phyloP scores from a whole-genome alignment of 257 asterid genomes.

The Nicotiana undulata region DNA sequence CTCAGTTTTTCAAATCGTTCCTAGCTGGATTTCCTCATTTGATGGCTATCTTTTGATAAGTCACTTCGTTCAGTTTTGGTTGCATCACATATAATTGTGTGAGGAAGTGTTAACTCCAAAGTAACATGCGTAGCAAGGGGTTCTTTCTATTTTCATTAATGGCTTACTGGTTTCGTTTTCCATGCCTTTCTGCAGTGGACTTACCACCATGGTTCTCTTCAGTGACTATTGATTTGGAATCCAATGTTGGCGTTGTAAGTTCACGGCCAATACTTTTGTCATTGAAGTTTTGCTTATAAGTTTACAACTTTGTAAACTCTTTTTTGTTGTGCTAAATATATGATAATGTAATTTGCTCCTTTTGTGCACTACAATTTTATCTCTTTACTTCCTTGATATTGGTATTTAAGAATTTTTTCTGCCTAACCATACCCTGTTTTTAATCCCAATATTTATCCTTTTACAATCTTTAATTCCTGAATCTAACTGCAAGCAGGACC shows the following conservation, averaged over 20 bases:
- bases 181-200: conserved; percentile 58
- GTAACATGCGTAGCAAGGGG: background rate
- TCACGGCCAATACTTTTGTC: conserved; percentile 6
- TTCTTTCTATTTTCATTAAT: background rate
- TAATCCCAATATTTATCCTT: background rate
- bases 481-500: conserved; percentile 39
- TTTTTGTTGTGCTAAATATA: background rate
- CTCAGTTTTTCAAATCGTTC: background rate
- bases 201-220: conserved; percentile 92
- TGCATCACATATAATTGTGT: background rate
- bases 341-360: background rate
- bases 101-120: background rate
- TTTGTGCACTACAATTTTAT: background rate
- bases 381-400: background rate
- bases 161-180: conserved; percentile 5
- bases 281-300: background rate
- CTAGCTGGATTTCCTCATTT: background rate
- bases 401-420: background rate
- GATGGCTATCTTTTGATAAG: background rate
- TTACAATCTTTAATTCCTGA: conserved; percentile 4
- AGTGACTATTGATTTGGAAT: conserved; percentile 57
- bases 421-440: background rate
- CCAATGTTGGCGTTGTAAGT: conserved; percentile 71
- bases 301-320: background rate
- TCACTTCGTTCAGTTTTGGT: background rate